Evolutionary conservation across 2,329 filamentous ascomycete genomes (phyloP), one percentile per base, ranked within the genome.

Genomic region (Gyromitra esculenta): DNA sequence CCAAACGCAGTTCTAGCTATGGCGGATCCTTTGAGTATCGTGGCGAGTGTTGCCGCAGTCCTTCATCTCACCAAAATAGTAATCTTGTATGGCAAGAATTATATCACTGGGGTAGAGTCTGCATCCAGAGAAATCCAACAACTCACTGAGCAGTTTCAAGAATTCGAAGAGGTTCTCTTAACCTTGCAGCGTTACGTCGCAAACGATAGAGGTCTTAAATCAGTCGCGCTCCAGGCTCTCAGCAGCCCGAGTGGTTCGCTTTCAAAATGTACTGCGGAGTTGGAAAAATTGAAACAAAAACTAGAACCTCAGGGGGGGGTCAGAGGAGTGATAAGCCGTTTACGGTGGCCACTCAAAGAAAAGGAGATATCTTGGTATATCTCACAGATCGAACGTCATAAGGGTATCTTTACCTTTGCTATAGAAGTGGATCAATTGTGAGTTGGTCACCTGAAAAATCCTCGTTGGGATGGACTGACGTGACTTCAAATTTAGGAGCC

Each of bases 351-450:
- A n/a, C 18, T 64, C 9, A 35, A 64, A 48, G 41, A 50, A 15
- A 25, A 35, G 11, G 60, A 64, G 60, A 64, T 41, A 4, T 18
- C 41, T 15, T 9, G 35, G 35, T 35, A 37, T 31, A 64, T 64
- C 2, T 35, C 41, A 5, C 41, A n/a, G 5, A 64, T 64, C n/a
- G 60, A 64, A 31, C 35, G 60, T 15, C 6, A 64, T 18, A 64
- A 64, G 41, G 31, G 41, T 21, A 9, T 48, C 8, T 50, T 64
- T 9, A 35, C 15, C 39, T 31, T 64, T 64, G 60, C 60, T 6
- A 35, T 48, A 48, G 60, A 31, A 31, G 25, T 31, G 25, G 25
- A 64, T 50, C 60, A 64, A n/a, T 8, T 64, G 60, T 64, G 18
- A 50, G 60, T 64, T 5, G 3, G 18, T 2, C 18, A 50, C 5